Evolutionary conservation across 2,329 filamentous ascomycete species (phyloP).

Genomic region (Exutisphaerella laricina): DNA sequence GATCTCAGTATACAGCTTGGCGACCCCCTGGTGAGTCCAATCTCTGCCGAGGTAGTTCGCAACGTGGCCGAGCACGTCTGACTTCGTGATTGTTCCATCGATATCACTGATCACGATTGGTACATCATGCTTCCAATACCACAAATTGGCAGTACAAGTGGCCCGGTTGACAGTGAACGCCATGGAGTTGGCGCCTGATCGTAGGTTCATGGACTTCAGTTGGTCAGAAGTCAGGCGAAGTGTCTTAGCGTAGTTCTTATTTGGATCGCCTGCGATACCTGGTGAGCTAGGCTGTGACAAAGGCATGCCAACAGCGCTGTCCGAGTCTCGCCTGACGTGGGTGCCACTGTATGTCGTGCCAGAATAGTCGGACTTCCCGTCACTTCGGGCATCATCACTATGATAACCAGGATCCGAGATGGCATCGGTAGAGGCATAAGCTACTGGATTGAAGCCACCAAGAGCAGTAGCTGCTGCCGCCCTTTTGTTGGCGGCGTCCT

Average conservation of each 20-base stretch:
- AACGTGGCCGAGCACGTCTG: constrained; percentile 63
- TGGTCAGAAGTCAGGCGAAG: constrained; percentile 92
- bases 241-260: constrained; percentile 92
- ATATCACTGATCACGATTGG: constrained; percentile 98
- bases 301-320: constrained; percentile 60
- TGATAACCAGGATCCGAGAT: constrained; percentile 92
- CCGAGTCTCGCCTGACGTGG: constrained; percentile 65
- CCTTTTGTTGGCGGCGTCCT: constrained; percentile 73
- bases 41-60: constrained; percentile 95
- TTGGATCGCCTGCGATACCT: constrained; percentile 57
- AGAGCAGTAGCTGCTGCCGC: constrained; percentile 37
- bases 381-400: constrained; percentile 68
- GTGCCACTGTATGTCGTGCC: too few relatives aligned
- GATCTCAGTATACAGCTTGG: constrained; percentile 96
- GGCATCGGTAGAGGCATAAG: constrained; percentile 65
- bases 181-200: constrained; percentile 84
- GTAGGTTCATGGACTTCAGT: constrained; percentile 76
- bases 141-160: constrained; percentile 88
- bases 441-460: constrained; percentile 47
- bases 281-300: constrained; percentile 53
- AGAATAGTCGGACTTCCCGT: constrained; percentile 36
- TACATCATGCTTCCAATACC: constrained; percentile 82
- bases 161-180: constrained; percentile 95
- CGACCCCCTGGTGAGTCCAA: constrained; percentile 95
- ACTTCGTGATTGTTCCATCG: constrained; percentile 96